Evolutionary conservation across 1,139 yeast genomes (phyloP).

Genomic region (Sugiyamaella paludigena): DNA sequence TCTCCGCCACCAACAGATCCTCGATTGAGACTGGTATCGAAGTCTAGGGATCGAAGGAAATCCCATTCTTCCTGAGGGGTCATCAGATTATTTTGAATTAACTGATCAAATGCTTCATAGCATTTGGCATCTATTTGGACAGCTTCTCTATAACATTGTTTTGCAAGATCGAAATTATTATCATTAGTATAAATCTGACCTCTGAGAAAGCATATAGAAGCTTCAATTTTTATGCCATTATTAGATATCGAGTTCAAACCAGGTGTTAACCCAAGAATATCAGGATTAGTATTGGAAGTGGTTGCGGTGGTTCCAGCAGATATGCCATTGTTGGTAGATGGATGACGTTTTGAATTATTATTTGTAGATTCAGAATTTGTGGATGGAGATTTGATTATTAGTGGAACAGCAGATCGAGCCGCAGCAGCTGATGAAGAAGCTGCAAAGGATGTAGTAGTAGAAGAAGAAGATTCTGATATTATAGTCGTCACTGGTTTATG

Average conservation of each 20-base stretch:
- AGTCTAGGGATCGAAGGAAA: conserved; percentile 62
- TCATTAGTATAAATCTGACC: conserved; percentile 83
- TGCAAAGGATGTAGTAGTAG: conserved; percentile 2
- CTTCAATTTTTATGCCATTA: conserved; percentile 47
- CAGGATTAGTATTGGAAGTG: not conserved
- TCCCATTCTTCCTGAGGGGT: conserved; percentile 87
- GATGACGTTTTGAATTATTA: not conserved
- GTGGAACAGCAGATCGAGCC: conserved; percentile 8
- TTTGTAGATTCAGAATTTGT: not conserved
- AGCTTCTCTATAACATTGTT: conserved; percentile 85
- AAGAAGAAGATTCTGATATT: not conserved
- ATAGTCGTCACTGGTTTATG: no score
- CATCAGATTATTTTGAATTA: conserved; percentile 69
- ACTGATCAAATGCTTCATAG: conserved; percentile 85
- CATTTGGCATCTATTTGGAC: conserved; percentile 85
- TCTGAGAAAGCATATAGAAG: conserved; percentile 81
- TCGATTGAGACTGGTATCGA: conserved; percentile 44
- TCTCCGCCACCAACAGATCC: no score
- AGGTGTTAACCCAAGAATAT: not conserved
- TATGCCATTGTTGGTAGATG: not conserved
- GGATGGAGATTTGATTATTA: conserved; percentile 3
- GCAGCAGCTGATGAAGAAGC: conserved; percentile 11
- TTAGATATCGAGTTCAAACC: no score
- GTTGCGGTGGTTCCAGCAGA: not conserved
- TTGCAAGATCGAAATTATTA: conserved; percentile 82